Conservation (phyloP, 805 yeast species). For the Dipodascopsis uninucleata region DNA sequence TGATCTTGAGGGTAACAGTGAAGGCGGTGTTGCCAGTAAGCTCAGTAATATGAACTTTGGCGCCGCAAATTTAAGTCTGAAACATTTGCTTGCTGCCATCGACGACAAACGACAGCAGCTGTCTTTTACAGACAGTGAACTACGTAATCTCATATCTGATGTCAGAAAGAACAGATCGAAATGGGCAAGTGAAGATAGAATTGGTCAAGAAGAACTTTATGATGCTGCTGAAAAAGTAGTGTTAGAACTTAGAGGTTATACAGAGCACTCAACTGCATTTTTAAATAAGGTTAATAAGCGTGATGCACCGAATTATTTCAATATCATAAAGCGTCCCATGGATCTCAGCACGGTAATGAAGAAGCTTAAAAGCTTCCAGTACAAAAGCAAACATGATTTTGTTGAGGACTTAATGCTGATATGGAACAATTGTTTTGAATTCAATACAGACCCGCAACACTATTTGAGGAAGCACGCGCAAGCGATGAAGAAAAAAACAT, state of each 20-base stretch:
- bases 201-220: slow-evolving; percentile 96
- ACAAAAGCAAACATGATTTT: slow-evolving; percentile 79
- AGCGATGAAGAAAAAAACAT: slow-evolving; percentile 91
- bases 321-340: slow-evolving; percentile 90
- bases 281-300: slow-evolving; percentile 93
- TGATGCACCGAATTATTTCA: slow-evolving; percentile 95
- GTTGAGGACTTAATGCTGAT: slow-evolving; percentile 94
- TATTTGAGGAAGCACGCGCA: slow-evolving; percentile 85
- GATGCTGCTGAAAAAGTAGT: slow-evolving; percentile 97
- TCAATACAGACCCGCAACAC: slow-evolving; percentile 92
- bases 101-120: slow-evolving; percentile 76
- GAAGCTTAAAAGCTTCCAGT: slow-evolving; percentile 76
- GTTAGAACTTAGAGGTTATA: slow-evolving; percentile 79
- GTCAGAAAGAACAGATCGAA: slow-evolving; percentile 93
- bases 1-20: not conserved
- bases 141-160: slow-evolving; percentile 80
- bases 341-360: slow-evolving; percentile 92
- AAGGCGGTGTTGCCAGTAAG: not conserved
- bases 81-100: slow-evolving; percentile 73
- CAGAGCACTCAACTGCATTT: slow-evolving; percentile 96
- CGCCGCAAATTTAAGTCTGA: slow-evolving; percentile 71
- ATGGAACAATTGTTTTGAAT: slow-evolving; percentile 90
- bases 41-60: slow-evolving; percentile 44
- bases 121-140: slow-evolving; percentile 70
- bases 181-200: slow-evolving; percentile 85